phyloP scores from a whole-genome alignment of 2,329 filamentous ascomycete genomes.

The Xylaria sp. region DNA sequence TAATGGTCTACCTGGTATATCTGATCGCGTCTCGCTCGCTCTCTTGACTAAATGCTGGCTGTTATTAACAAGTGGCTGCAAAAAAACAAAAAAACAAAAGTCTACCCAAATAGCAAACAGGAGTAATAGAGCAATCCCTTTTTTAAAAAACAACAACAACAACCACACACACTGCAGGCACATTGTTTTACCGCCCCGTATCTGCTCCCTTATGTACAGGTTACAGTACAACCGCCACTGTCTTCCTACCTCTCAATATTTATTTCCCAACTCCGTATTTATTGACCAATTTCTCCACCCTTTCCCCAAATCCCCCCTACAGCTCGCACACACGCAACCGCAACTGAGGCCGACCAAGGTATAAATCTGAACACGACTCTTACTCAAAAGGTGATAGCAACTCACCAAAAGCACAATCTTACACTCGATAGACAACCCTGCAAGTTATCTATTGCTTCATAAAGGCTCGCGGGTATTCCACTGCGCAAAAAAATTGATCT shows the following conservation, averaged over 20 bases:
- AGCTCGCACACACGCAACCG: not conserved
- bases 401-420: not conserved
- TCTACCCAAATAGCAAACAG: too few species aligned
- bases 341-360: not conserved
- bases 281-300: constrained; percentile 2
- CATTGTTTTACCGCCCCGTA: not conserved
- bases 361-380: not conserved
- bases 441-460: not conserved
- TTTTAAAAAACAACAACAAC: too few species aligned
- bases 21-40: not conserved
- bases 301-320: not conserved
- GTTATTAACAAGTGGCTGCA: too few species aligned
- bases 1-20: not conserved
- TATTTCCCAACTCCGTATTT: not conserved
- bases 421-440: too few species aligned
- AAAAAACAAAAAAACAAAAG: too few species aligned
- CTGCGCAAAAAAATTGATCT: not conserved
- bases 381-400: not conserved
- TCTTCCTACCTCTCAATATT: not conserved
- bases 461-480: constrained; percentile 1
- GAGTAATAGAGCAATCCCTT: too few species aligned
- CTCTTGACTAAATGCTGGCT: not conserved
- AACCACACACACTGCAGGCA: too few species aligned
- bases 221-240: not conserved
- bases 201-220: not conserved